phyloP scores from a whole-genome alignment of 1,139 yeast species.

The Candida sanyaensis region DNA sequence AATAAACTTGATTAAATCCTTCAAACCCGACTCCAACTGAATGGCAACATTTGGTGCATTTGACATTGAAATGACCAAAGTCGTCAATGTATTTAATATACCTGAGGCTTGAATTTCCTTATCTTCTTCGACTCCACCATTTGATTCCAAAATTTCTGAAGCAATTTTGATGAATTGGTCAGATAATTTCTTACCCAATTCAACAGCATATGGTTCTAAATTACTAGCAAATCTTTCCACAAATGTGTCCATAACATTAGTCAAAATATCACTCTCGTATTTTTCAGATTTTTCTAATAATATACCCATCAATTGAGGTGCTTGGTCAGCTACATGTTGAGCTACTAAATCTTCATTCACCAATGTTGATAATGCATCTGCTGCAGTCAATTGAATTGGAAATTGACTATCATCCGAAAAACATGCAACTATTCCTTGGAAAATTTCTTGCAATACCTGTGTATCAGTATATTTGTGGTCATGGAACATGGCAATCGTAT shows the following conservation, averaged over 20 bases:
- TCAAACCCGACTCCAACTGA: constrained; percentile 40
- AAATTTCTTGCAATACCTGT: constrained; percentile 43
- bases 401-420: constrained; percentile 46
- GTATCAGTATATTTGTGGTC: constrained; percentile 40
- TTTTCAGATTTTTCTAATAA: constrained; percentile 52
- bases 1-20: constrained; percentile 45
- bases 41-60: constrained; percentile 47
- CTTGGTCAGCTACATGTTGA: constrained; percentile 47
- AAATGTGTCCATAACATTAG: constrained; percentile 57
- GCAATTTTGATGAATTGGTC: constrained; percentile 50
- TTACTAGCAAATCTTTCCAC: constrained; percentile 54
- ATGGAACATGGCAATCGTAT: constrained; percentile 49
- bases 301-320: constrained; percentile 54
- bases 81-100: constrained; percentile 49
- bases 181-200: constrained; percentile 48
- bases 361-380: constrained; percentile 53
- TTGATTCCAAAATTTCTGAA: constrained; percentile 40
- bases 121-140: constrained; percentile 34
- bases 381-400: constrained; percentile 54
- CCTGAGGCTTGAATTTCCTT: constrained; percentile 58
- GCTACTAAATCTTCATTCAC: constrained; percentile 51
- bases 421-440: constrained; percentile 45
- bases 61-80: constrained; percentile 55
- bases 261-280: constrained; percentile 54
- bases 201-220: constrained; percentile 57